Percentiles rank a stretch among this genome's conserved stretches.
Conservation (phyloP, 192 early-diverging fungal genomes). For the Linnemannia elongata region DNA sequence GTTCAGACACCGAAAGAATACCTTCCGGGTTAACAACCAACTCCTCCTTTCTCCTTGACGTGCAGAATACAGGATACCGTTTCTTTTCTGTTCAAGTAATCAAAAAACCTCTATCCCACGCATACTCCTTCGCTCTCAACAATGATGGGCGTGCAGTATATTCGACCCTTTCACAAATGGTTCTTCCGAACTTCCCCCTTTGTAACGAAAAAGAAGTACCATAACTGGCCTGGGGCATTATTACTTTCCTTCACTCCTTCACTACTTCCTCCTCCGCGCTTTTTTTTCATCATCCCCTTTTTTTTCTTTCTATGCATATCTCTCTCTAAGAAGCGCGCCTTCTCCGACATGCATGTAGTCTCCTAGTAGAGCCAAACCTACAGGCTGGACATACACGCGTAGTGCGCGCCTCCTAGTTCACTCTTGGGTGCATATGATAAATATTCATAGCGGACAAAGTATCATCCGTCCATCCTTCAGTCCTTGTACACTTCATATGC, state of each 20-base stretch:
- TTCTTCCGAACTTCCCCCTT: background rate
- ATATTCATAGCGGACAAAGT: background rate
- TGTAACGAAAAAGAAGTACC: background rate
- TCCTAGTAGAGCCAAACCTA: background rate
- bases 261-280: background rate
- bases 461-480: background rate
- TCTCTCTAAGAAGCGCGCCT: background rate
- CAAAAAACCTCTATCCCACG: background rate
- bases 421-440: background rate
- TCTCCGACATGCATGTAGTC: background rate
- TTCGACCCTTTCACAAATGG: background rate
- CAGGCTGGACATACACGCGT: background rate
- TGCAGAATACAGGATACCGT: background rate
- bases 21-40: background rate
- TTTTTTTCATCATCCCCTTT: background rate
- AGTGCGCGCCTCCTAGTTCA: background rate
- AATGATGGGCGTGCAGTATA: slow-evolving; percentile 1
- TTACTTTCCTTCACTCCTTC: background rate
- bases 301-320: slow-evolving; percentile 1
- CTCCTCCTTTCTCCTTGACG: background rate
- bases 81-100: background rate
- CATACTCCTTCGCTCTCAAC: background rate
- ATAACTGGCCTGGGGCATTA: background rate
- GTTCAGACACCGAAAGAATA: background rate
- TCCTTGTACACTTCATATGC: too few species aligned